phyloP scores from a whole-genome alignment of 1,139 yeast genomes.

The Yamadazyma sp. region DNA sequence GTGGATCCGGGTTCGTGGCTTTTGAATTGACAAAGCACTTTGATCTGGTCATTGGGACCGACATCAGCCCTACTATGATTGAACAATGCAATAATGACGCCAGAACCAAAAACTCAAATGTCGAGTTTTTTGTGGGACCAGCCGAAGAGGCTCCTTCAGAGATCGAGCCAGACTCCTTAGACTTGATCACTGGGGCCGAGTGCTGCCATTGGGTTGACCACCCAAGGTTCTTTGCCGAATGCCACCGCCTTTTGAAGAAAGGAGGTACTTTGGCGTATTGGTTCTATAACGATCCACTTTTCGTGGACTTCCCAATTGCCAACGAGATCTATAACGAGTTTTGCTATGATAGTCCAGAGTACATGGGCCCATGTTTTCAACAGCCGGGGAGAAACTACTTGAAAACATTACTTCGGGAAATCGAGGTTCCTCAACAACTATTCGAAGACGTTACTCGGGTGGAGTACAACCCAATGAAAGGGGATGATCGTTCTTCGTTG shows the following conservation, averaged over 20 bases:
- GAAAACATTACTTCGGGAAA: constrained; percentile 42
- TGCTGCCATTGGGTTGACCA: constrained; percentile 79
- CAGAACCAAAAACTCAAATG: constrained; percentile 3
- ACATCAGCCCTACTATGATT: constrained; percentile 67
- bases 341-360: constrained; percentile 20
- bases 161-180: constrained; percentile 39
- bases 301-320: constrained; percentile 41
- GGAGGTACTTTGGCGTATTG: constrained; percentile 72
- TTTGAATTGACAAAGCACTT: constrained; percentile 49
- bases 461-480: constrained; percentile 36
- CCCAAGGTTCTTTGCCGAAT: constrained; percentile 50
- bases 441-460: constrained; percentile 42
- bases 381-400: constrained; percentile 67
- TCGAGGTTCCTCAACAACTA: constrained; percentile 37
- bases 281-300: constrained; percentile 75
- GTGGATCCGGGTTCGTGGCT: constrained; percentile 85
- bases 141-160: constrained; percentile 11
- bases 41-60: constrained; percentile 61
- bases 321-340: constrained; percentile 41
- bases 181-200: constrained; percentile 72
- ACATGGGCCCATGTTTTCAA: constrained; percentile 72
- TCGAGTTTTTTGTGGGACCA: constrained; percentile 9
- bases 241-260: constrained; percentile 48
- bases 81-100: constrained; percentile 34
- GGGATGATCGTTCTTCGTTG: constrained; percentile 28